These are phyloP conservation scores for Lantana camara DNA, from an alignment of 257 asterid genomes.

Conservation along the genomic window DNA sequence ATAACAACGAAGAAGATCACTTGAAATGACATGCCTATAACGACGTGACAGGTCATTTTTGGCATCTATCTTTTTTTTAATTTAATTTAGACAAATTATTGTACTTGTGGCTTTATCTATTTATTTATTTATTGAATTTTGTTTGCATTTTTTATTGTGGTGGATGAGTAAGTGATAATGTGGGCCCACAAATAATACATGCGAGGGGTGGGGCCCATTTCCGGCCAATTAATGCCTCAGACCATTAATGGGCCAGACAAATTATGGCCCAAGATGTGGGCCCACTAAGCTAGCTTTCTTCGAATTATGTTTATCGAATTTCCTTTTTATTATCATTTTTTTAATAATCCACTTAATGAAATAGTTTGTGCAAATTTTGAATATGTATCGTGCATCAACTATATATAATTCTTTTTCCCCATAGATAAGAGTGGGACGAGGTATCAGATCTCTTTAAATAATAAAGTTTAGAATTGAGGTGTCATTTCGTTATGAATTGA, in stretches of 20 bases:
- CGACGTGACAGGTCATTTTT: slow-evolving; percentile 10
- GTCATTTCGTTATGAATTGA: too few relatives aligned
- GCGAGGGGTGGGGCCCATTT: too few relatives aligned
- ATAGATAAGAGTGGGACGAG: too few relatives aligned
- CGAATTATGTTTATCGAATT: background rate
- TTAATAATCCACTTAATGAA: too few relatives aligned
- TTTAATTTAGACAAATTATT: background rate
- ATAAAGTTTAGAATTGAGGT: too few relatives aligned
- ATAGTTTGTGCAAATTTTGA: too few relatives aligned
- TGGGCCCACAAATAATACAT: background rate
- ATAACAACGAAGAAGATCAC: background rate
- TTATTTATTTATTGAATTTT: background rate
- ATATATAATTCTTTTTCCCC: too few relatives aligned
- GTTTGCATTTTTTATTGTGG: background rate
- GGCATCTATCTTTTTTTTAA: background rate
- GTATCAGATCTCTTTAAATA: too few relatives aligned
- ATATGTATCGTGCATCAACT: too few relatives aligned
- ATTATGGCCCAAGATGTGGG: background rate
- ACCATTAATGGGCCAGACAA: slow-evolving; percentile 6
- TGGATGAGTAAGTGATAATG: background rate
- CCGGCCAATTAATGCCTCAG: slow-evolving; percentile 6
- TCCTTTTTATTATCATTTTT: too few relatives aligned
- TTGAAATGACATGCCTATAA: background rate
- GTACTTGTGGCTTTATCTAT: too few relatives aligned
- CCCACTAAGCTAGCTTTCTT: background rate